Evolutionary conservation across 495 filamentous ascomycete species (phyloP).

Genomic region (Entonaema liquescens): DNA sequence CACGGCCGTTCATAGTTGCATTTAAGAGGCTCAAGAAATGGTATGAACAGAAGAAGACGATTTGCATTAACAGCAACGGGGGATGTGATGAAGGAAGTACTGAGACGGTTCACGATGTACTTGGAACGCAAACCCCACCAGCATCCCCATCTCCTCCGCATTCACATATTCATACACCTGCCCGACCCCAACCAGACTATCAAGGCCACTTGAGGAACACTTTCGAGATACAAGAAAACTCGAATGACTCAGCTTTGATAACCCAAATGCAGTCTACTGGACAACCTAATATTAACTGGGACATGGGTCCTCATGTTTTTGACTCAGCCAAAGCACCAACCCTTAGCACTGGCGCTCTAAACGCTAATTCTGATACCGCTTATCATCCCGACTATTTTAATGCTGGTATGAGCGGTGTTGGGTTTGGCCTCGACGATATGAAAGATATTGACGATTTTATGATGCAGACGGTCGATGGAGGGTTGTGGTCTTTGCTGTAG

Average conservation of each 20-base stretch:
- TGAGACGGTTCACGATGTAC: constrained; percentile 25
- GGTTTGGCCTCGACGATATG: constrained; percentile 24
- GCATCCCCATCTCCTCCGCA: constrained; percentile 11
- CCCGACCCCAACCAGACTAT: background rate
- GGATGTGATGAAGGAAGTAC: constrained; percentile 13
- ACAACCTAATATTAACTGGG: constrained; percentile 20
- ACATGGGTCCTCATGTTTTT: background rate
- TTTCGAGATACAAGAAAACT: background rate
- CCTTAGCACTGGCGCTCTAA: background rate
- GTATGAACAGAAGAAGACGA: constrained; percentile 29
- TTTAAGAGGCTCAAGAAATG: constrained; percentile 33
- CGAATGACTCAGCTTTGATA: background rate
- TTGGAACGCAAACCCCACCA: constrained; percentile 33
- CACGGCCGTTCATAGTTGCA: constrained; percentile 29
- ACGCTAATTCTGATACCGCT: background rate
- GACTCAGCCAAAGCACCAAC: background rate
- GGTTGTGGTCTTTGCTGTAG: constrained; percentile 27
- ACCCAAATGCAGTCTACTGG: background rate
- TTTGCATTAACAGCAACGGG: constrained; percentile 33
- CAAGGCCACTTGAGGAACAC: background rate
- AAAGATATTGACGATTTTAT: constrained; percentile 30
- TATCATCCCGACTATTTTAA: constrained; percentile 7
- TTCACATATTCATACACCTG: background rate
- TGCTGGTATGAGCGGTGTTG: background rate
- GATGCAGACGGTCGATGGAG: constrained; percentile 24